These are phyloP conservation scores for Crepidotus variabilis DNA, from an alignment of 768 basidiomycete genomes.

Conservation along the genomic window DNA sequence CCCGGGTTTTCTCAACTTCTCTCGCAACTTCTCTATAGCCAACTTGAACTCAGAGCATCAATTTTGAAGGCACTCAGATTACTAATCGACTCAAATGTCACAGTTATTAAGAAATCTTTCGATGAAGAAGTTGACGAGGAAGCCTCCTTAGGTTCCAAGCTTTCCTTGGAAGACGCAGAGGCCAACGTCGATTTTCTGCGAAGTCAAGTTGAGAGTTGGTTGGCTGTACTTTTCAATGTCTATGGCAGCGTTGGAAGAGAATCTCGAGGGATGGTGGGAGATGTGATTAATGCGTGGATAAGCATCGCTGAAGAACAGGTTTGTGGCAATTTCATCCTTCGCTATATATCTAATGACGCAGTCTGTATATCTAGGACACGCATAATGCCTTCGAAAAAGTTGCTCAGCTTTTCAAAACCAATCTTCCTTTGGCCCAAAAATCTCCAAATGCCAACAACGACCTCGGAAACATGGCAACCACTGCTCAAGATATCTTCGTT, in stretches of 20 bases:
- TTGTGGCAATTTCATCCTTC: constrained; percentile 7
- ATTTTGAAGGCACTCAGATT: constrained; percentile 79
- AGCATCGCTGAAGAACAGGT: constrained; percentile 74
- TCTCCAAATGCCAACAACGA: constrained; percentile 30
- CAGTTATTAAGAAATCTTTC: constrained; percentile 22
- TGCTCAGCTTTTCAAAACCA: constrained; percentile 62
- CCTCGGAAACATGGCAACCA: constrained; percentile 48
- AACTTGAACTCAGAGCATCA: constrained; percentile 77
- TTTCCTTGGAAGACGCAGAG: constrained; percentile 57
- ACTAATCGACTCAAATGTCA: constrained; percentile 73
- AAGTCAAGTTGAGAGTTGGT: constrained; percentile 85
- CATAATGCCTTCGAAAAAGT: constrained; percentile 81
- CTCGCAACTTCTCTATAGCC: constrained; percentile 89
- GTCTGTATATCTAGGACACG: constrained; percentile 48
- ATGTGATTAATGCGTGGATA: constrained; percentile 86
- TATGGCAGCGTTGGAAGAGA: constrained; percentile 84
- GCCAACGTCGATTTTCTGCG: constrained; percentile 71
- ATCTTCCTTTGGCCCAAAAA: constrained; percentile 41
- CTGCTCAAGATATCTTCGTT: constrained; percentile 82
- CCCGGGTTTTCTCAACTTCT: constrained; percentile 83
- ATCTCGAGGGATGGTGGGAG: constrained; percentile 72
- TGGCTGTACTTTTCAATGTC: constrained; percentile 96
- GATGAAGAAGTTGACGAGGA: constrained; percentile 29
- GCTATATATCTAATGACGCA: not conserved
- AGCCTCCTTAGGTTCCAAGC: constrained; percentile 20